Percentiles rank a stretch among this genome's conserved stretches.
Conservation (phyloP, 1,284 basidiomycete species). For the Waitea zeae region DNA sequence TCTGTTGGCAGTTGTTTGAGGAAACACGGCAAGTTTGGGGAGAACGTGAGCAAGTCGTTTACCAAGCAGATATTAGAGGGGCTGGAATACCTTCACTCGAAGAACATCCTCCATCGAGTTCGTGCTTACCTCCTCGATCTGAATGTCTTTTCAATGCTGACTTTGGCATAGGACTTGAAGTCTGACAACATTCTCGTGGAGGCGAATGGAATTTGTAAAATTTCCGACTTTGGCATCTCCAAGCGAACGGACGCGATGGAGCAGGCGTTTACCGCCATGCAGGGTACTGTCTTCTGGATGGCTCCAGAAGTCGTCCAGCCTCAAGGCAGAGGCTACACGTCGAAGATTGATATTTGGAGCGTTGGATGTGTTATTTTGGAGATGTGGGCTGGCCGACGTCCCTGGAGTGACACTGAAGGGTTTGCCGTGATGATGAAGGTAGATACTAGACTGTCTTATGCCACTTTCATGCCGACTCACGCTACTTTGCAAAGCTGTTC, state of each 20-base stretch:
- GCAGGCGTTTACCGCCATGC: conserved; percentile 77
- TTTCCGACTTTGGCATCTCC: conserved; percentile 95
- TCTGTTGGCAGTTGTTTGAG: conserved; percentile 87
- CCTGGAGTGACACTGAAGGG: conserved; percentile 84
- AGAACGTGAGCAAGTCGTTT: conserved; percentile 87
- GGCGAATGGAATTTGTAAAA: conserved; percentile 87
- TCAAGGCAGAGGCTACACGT: conserved; percentile 78
- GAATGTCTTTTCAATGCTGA: neutral
- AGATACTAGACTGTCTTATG: no score
- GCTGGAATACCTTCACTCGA: conserved; percentile 84
- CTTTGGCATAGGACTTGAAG: conserved; percentile 65
- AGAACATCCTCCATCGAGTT: conserved; percentile 85
- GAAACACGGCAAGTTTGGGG: conserved; percentile 86
- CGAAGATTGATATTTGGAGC: conserved; percentile 98
- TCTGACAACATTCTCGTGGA: conserved; percentile 98
- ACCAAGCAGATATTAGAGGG: conserved; percentile 86
- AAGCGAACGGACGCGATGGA: conserved; percentile 82
- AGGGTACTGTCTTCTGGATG: conserved; percentile 99
- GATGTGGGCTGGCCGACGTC: conserved; percentile 92
- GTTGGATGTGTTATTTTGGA: conserved; percentile 94
- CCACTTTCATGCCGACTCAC: no score
- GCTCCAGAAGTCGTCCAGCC: conserved; percentile 90
- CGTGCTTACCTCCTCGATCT: conserved; percentile 9
- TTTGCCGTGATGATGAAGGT: conserved; percentile 92
- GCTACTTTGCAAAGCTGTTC: conserved; percentile 40